Base-by-base conservation (phyloP, 1,284 basidiomycete genomes). In the Melampsora americana region DNA sequence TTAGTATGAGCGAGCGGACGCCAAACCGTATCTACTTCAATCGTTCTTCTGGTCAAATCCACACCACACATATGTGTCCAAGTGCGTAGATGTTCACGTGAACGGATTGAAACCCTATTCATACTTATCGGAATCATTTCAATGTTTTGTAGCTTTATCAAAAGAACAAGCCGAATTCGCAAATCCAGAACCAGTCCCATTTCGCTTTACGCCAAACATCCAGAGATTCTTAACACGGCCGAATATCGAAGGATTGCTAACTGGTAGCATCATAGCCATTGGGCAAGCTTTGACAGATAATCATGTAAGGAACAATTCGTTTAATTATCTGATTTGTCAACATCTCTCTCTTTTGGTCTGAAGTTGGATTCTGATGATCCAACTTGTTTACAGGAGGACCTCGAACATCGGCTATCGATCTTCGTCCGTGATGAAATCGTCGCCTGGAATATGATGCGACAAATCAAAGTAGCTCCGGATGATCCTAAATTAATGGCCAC, bases 131-230 rank as follows among this genome's bases (percentile, higher is more conserved):
- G 35, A 35, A 16, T 16, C 11, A 35, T 28, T 26, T 12, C 56
- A 42, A n/a, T 32, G 20, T 35, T 14, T 69, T 53, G 48, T 78
- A 87, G 86, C 85, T 11, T 84, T 88, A 73, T 82, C 77, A 20
- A 77, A 79, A 42, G 69, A 69, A 44, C 77, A 79, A 75, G 78
- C 81, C 20, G 81, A 82, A 61, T 80, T 82, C 46, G 67, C 78
- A 35, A 80, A 82, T 68, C 88, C 86, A 78, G 96, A 99, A 79
- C 86, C 89, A 1, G 93, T 97, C 14, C 95, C 96, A 0, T 99
- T 99, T 90, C 90, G 96, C 12, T 88, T 97, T 79, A 97, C 94
- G 14, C 95, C 95, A 2, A 98, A 97, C 83, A 89, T 99, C 85
- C 97, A 99, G 83, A 86, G 89, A 80, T 96, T 99, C 84, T 85